Percentiles rank a stretch among this genome's conserved stretches.
phyloP scores from a whole-genome alignment of 177 flowering plant species.

The Vitis hybrid region DNA sequence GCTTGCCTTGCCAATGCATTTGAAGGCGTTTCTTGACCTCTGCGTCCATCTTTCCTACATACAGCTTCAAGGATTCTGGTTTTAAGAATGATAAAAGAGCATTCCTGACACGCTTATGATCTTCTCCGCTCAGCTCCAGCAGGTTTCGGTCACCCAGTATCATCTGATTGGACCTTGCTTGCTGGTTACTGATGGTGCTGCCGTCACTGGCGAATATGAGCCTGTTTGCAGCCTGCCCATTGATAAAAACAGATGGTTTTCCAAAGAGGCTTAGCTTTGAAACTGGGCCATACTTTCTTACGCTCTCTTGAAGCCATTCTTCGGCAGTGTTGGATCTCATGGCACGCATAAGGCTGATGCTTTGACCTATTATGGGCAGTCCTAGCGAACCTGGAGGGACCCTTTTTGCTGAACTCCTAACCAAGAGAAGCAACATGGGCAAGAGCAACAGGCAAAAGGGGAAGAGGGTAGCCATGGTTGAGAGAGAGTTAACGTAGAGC shows the following conservation, averaged over 20 bases:
- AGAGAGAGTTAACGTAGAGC: too few relatives aligned
- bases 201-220: conserved; percentile 23
- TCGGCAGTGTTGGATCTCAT: conserved; percentile 39
- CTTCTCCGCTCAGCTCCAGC: conserved; percentile 31
- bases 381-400: conserved; percentile 45
- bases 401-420: conserved; percentile 12
- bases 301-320: conserved; percentile 27
- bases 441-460: conserved; percentile 16
- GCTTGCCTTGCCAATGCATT: conserved; percentile 36
- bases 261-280: conserved; percentile 41
- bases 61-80: conserved; percentile 38
- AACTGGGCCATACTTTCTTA: conserved; percentile 32
- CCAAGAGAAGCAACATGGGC: conserved; percentile 23
- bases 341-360: conserved; percentile 27
- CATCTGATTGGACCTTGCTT: conserved; percentile 20
- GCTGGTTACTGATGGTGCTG: conserved; percentile 16
- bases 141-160: conserved; percentile 32
- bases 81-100: conserved; percentile 33
- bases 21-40: conserved; percentile 31
- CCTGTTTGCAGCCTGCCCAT: conserved; percentile 45
- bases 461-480: conserved; percentile 14
- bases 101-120: conserved; percentile 39
- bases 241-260: conserved; percentile 35
- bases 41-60: conserved; percentile 36
- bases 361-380: conserved; percentile 40